Percentiles rank a stretch among this genome's conserved stretches.
Conservation (phyloP, 2,329 filamentous ascomycete genomes). For the Erysiphe pulchra region DNA sequence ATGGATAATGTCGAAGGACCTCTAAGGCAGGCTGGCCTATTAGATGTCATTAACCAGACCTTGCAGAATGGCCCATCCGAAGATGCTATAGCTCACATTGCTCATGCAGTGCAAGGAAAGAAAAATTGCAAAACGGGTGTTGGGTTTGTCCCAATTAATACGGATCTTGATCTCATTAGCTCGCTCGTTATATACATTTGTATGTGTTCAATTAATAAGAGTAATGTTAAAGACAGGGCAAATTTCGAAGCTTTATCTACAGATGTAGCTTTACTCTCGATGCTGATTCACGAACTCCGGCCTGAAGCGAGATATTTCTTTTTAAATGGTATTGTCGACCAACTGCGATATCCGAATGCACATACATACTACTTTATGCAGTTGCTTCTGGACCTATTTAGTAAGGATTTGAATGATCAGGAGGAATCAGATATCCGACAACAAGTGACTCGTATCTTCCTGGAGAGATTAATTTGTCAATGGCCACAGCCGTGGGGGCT, state of each 20-base stretch:
- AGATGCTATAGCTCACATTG: conserved; percentile 52
- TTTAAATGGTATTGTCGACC: conserved; percentile 64
- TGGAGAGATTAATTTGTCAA: conserved; percentile 69
- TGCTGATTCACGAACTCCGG: conserved; percentile 47
- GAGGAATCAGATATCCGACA: conserved; percentile 67
- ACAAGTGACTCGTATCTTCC: conserved; percentile 66
- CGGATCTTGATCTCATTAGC: conserved; percentile 49
- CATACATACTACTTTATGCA: conserved; percentile 88
- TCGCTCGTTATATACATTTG: conserved; percentile 68
- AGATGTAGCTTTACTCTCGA: conserved; percentile 47
- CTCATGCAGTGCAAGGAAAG: conserved; percentile 39
- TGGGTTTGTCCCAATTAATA: conserved; percentile 38
- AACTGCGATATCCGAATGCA: conserved; percentile 70
- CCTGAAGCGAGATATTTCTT: conserved; percentile 68
- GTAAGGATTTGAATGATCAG: conserved; percentile 41
- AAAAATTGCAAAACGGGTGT: conserved; percentile 31
- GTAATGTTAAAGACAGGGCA: conserved; percentile 29
- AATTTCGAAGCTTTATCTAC: conserved; percentile 38
- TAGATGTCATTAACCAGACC: conserved; percentile 32
- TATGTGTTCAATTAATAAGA: conserved; percentile 37
- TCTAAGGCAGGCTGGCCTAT: conserved; percentile 27
- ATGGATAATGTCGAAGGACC: conserved; percentile 28
- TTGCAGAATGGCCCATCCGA: conserved; percentile 36
- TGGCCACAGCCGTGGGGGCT: conserved; percentile 93
- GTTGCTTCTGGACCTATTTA: conserved; percentile 63